Conservation (phyloP, 805 yeast genomes). For the Candida incommunis region DNA sequence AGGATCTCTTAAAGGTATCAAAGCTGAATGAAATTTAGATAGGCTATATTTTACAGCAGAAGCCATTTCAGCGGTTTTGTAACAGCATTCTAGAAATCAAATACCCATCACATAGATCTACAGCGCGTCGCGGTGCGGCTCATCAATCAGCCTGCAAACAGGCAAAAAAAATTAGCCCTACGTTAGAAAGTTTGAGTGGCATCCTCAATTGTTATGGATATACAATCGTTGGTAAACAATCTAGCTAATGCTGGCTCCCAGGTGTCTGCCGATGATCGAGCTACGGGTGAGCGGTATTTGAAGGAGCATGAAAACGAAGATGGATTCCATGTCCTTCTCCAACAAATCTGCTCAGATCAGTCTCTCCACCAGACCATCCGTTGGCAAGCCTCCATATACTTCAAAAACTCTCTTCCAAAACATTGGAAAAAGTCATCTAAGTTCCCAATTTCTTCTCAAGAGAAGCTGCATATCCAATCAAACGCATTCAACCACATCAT, state of each 20-base stretch:
- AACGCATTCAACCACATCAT: constrained; percentile 45
- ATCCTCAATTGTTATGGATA: too few relatives aligned
- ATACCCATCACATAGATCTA: too few relatives aligned
- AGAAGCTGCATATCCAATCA: constrained; percentile 47
- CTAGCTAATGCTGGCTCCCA: constrained; percentile 36
- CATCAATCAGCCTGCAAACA: too few relatives aligned
- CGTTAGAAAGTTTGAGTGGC: too few relatives aligned
- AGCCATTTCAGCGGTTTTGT: too few relatives aligned
- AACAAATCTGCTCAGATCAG: constrained; percentile 44
- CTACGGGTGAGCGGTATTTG: constrained; percentile 54
- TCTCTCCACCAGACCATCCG: constrained; percentile 50
- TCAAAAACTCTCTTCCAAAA: constrained; percentile 77
- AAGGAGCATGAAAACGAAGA: constrained; percentile 53
- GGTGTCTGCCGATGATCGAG: constrained; percentile 33
- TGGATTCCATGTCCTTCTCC: constrained; percentile 45
- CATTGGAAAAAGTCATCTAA: constrained; percentile 66
- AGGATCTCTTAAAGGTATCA: too few relatives aligned
- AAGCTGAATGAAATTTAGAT: too few relatives aligned
- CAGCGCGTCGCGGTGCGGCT: too few relatives aligned
- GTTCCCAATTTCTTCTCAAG: constrained; percentile 44
- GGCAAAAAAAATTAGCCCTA: too few relatives aligned
- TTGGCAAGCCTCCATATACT: constrained; percentile 77
- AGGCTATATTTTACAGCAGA: too few relatives aligned
- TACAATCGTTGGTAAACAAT: background rate
- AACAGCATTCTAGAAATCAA: too few relatives aligned